These are phyloP conservation scores for Nothophaeocryptopus gaeumannii DNA, from an alignment of 2,329 filamentous ascomycete species.

Conservation along the genomic window DNA sequence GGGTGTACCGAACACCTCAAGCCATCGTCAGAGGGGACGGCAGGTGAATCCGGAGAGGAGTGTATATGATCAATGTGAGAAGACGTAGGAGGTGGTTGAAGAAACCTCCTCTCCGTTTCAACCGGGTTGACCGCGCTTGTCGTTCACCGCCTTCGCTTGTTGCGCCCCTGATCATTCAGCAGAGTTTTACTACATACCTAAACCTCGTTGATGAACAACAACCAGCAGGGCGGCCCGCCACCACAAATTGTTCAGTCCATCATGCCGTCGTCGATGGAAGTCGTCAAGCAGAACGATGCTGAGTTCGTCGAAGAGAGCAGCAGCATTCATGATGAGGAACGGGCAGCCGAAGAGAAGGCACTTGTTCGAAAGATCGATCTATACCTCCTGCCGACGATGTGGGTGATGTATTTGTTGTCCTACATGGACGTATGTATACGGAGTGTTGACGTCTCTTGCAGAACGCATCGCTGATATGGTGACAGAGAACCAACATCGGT, in stretches of 20 bases:
- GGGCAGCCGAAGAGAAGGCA: slow-evolving; percentile 41
- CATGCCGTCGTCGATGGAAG: slow-evolving; percentile 11
- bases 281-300: slow-evolving; percentile 21
- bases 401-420: slow-evolving; percentile 50
- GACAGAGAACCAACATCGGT: slow-evolving; percentile 40
- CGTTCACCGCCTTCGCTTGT: too few species aligned
- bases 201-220: background rate
- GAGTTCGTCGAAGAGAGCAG: slow-evolving; percentile 26
- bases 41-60: too few species aligned
- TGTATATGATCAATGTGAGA: too few species aligned
- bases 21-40: too few species aligned
- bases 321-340: slow-evolving; percentile 10
- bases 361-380: slow-evolving; percentile 47
- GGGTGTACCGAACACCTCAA: too few species aligned
- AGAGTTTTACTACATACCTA: slow-evolving; percentile 2
- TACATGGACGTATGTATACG: slow-evolving; percentile 42
- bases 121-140: too few species aligned
- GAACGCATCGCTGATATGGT: background rate
- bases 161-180: background rate
- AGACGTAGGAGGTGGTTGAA: too few species aligned
- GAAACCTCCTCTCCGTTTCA: too few species aligned
- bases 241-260: background rate
- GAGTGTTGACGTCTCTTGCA: background rate
- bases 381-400: slow-evolving; percentile 47
- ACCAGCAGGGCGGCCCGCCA: background rate